These are phyloP conservation scores for Stevia rebaudiana DNA, from an alignment of 140 eudicot species.

Conservation along the genomic window DNA sequence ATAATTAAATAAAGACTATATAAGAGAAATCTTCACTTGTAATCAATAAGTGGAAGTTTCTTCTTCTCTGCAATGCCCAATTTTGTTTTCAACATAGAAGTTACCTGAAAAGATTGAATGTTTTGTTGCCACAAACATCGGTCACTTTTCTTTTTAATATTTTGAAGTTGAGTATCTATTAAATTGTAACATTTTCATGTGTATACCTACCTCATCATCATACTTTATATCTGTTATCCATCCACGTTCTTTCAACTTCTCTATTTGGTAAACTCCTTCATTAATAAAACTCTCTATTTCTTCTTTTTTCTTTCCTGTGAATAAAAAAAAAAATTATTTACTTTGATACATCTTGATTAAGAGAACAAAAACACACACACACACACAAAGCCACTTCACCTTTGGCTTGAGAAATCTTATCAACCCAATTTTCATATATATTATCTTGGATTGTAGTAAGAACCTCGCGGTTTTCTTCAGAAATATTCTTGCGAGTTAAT, in stretches of 20 bases:
- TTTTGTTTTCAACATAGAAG: slow-evolving; percentile 63
- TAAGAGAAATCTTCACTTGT: slow-evolving; percentile 40
- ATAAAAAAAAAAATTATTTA: slow-evolving; percentile 4
- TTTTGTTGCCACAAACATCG: neutral
- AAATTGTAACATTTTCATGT: neutral
- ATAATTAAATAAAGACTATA: neutral
- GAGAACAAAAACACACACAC: too few species aligned
- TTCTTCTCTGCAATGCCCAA: slow-evolving; percentile 53
- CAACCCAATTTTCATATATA: slow-evolving; percentile 35
- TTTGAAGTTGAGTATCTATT: neutral
- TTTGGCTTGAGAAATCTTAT: slow-evolving; percentile 54
- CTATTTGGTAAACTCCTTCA: slow-evolving; percentile 81
- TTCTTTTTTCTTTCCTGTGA: slow-evolving; percentile 73
- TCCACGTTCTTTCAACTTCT: slow-evolving; percentile 77
- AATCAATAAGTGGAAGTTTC: slow-evolving; percentile 67
- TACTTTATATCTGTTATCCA: slow-evolving; percentile 94
- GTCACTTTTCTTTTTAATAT: neutral
- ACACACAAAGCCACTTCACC: slow-evolving; percentile 34
- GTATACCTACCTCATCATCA: slow-evolving; percentile 92
- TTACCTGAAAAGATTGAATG: slow-evolving; percentile 40
- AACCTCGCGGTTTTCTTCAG: slow-evolving; percentile 90
- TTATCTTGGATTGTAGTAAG: slow-evolving; percentile 72
- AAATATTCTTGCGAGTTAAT: slow-evolving; percentile 63
- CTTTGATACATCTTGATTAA: slow-evolving; percentile 10
- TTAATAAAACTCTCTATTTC: slow-evolving; percentile 72